phyloP scores from a whole-genome alignment of 2,329 filamentous ascomycete species.

The Blumeriella jaapii region DNA sequence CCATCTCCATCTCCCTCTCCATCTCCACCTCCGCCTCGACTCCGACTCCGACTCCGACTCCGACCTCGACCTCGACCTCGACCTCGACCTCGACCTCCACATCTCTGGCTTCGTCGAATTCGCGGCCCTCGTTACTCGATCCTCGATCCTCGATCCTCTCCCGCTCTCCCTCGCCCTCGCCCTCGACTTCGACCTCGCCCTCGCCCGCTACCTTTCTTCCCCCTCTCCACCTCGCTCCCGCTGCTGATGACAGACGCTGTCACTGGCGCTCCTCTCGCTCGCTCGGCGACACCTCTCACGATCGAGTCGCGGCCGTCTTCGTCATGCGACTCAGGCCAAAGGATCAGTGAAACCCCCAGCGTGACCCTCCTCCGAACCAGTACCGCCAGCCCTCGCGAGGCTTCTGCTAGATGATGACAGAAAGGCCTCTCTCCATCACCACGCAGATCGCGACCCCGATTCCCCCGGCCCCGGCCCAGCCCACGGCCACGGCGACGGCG shows the following conservation, averaged over 20 bases:
- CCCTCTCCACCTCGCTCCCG: conserved; percentile 7
- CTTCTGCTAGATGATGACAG: conserved; percentile 30
- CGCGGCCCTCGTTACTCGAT: too few relatives aligned
- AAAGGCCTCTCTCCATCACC: conserved; percentile 27
- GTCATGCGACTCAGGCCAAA: conserved; percentile 29
- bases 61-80: neutral
- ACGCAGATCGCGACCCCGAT: conserved; percentile 28
- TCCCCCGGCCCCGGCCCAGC: conserved; percentile 18
- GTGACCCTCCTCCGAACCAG: conserved; percentile 22
- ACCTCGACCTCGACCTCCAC: neutral
- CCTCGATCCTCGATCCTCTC: too few relatives aligned
- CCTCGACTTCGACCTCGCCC: conserved; percentile 6
- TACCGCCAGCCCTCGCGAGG: conserved; percentile 27
- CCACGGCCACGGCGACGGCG: conserved; percentile 15
- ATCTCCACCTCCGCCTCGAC: too few relatives aligned
- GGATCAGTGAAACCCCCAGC: conserved; percentile 28
- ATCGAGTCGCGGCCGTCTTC: conserved; percentile 28
- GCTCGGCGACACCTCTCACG: conserved; percentile 22
- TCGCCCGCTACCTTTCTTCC: conserved; percentile 8
- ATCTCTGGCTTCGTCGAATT: too few relatives aligned
- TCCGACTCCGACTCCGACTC: too few relatives aligned
- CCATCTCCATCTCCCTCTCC: too few relatives aligned
- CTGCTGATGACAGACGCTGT: conserved; percentile 23
- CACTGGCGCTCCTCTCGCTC: conserved; percentile 14
- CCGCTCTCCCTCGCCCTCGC: neutral